These are phyloP conservation scores for Psilocybe sp. DNA, from an alignment of 768 basidiomycete species.

Conservation along the genomic window DNA sequence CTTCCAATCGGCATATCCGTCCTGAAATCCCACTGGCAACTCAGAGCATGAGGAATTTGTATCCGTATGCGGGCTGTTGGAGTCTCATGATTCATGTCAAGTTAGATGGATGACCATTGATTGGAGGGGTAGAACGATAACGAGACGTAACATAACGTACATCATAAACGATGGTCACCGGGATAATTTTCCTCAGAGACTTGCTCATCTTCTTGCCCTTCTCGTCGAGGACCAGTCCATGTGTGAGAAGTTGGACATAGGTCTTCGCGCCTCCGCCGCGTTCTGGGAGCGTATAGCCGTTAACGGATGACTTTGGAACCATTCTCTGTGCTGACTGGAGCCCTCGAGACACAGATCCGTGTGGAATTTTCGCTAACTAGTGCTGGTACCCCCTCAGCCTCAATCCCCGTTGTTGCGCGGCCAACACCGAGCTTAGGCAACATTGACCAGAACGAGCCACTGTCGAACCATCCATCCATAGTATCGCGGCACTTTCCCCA, in stretches of 20 bases:
- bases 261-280: constrained; percentile 35
- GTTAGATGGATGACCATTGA: neutral
- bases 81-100: constrained; percentile 55
- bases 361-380: constrained; percentile 30
- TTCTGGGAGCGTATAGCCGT: constrained; percentile 64
- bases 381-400: constrained; percentile 12
- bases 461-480: constrained; percentile 99
- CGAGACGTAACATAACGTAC: constrained; percentile 62
- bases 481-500: constrained; percentile 90
- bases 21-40: constrained; percentile 85
- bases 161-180: constrained; percentile 80
- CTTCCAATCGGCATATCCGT: constrained; percentile 89
- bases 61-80: constrained; percentile 79
- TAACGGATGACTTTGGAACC: constrained; percentile 95
- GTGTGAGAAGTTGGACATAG: constrained; percentile 83
- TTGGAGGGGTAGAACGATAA: neutral
- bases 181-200: constrained; percentile 89
- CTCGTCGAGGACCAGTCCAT: constrained; percentile 95
- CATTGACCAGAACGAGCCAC: constrained; percentile 91
- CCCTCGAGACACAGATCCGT: constrained; percentile 95
- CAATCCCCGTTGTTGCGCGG: constrained; percentile 1
- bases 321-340: constrained; percentile 95
- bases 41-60: constrained; percentile 89
- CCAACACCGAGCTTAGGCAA: constrained; percentile 42
- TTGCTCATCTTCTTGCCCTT: constrained; percentile 97